These are phyloP conservation scores for Lepidium campestre DNA, from an alignment of 441 rosid species.

Conservation along the genomic window DNA sequence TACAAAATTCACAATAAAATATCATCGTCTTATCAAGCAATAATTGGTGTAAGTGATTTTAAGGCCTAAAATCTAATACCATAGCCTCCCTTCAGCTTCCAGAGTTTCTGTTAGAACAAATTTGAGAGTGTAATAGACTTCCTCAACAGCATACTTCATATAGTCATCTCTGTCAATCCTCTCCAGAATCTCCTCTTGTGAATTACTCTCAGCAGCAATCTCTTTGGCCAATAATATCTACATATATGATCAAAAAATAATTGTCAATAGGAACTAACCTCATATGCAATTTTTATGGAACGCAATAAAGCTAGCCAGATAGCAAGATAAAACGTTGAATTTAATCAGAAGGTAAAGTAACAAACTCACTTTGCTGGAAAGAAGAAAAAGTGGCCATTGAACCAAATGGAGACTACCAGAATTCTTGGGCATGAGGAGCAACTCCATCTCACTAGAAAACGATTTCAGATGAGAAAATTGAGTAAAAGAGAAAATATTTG, in stretches of 20 bases:
- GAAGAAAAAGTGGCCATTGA: constrained; percentile 99
- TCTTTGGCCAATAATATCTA: constrained; percentile 93
- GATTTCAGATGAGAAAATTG: neutral
- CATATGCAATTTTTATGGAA: constrained; percentile 1
- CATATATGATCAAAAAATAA: constrained; percentile 1
- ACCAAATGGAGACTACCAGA: constrained; percentile 77
- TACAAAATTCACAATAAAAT: constrained; percentile 32
- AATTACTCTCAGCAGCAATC: constrained; percentile 62
- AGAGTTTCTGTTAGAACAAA: constrained; percentile 65
- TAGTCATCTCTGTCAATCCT: constrained; percentile 81
- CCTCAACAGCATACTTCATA: constrained; percentile 97
- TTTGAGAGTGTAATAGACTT: constrained; percentile 63
- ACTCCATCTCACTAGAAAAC: constrained; percentile 74
- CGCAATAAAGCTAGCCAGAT: neutral
- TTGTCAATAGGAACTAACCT: neutral
- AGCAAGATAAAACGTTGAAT: constrained; percentile 2
- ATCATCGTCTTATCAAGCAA: constrained; percentile 12
- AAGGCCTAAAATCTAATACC: constrained; percentile 44
- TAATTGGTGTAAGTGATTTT: constrained; percentile 5
- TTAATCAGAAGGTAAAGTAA: constrained; percentile 1
- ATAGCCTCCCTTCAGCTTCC: constrained; percentile 87
- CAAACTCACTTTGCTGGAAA: constrained; percentile 83
- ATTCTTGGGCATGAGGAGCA: constrained; percentile 95
- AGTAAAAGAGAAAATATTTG: neutral
- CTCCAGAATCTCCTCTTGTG: constrained; percentile 85